phyloP scores from a whole-genome alignment of 169 alveolate species.

The Pseudocohnilembus persalinus region DNA sequence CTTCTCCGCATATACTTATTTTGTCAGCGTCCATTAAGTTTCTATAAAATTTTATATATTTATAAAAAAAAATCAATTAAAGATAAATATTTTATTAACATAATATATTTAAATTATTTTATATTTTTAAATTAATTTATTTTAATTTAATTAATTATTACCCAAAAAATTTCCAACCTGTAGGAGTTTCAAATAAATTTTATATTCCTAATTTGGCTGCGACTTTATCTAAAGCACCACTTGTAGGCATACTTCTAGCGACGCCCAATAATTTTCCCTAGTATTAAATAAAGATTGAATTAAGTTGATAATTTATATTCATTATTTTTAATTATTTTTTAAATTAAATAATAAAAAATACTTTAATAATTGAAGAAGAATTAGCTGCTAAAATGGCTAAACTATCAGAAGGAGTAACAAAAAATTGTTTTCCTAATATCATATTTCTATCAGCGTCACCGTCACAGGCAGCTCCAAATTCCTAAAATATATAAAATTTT shows the following conservation, averaged over 20 bases:
- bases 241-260: constrained; percentile 97
- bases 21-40: constrained; percentile 95
- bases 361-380: constrained; percentile 82
- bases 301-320: no score
- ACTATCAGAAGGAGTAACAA: constrained; percentile 96
- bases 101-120: no score
- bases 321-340: no score
- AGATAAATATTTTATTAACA: no score
- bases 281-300: constrained; percentile 61
- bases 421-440: constrained; percentile 92
- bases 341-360: no score
- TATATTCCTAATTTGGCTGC: constrained; percentile 87
- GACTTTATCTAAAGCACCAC: constrained; percentile 92
- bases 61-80: no score
- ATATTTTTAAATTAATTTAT: no score
- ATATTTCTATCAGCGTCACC: constrained; percentile 98
- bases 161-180: constrained; percentile 98
- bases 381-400: constrained; percentile 93
- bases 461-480: constrained; percentile 96
- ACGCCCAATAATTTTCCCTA: constrained; percentile 88
- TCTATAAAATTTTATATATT: background rate
- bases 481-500: constrained; percentile 74
- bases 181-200: constrained; percentile 91
- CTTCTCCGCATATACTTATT: constrained; percentile 94
- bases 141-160: no score